Conservation (phyloP, 2,329 filamentous ascomycete genomes). For the Calonectria crousiana region DNA sequence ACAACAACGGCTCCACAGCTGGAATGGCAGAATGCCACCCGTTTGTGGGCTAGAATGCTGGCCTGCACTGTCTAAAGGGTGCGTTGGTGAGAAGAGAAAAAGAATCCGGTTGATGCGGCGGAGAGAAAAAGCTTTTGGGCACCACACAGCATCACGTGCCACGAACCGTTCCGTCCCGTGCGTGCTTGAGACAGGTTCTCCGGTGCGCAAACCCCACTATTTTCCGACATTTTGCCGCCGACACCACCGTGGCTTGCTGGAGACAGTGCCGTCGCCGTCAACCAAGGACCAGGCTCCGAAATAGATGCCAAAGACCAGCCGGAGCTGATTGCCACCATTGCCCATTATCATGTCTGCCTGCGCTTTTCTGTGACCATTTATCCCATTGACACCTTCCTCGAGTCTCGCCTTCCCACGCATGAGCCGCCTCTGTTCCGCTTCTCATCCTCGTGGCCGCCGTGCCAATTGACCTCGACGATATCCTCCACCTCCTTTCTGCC, state of each 20-base stretch:
- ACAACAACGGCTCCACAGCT: constrained; percentile 72
- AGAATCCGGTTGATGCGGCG: constrained; percentile 34
- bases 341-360: constrained; percentile 42
- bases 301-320: constrained; percentile 41
- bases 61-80: constrained; percentile 89
- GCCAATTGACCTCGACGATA: constrained; percentile 42
- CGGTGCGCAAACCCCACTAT: constrained; percentile 33
- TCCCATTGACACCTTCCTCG: neutral
- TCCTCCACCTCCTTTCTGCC: constrained; percentile 43
- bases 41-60: constrained; percentile 69
- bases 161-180: neutral
- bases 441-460: constrained; percentile 36
- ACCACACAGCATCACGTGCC: constrained; percentile 31
- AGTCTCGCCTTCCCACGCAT: constrained; percentile 22
- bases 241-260: constrained; percentile 12
- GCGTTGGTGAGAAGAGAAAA: constrained; percentile 70
- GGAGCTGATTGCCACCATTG: constrained; percentile 4
- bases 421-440: constrained; percentile 20
- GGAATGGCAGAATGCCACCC: constrained; percentile 77
- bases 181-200: constrained; percentile 16
- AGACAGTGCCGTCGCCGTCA: constrained; percentile 11
- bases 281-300: constrained; percentile 36
- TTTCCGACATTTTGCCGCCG: constrained; percentile 42
- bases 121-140: constrained; percentile 10
- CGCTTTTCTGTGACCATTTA: constrained; percentile 37